Evolutionary conservation across 1,139 yeast genomes (phyloP).

Genomic region (Groenewaldozyma sp.): DNA sequence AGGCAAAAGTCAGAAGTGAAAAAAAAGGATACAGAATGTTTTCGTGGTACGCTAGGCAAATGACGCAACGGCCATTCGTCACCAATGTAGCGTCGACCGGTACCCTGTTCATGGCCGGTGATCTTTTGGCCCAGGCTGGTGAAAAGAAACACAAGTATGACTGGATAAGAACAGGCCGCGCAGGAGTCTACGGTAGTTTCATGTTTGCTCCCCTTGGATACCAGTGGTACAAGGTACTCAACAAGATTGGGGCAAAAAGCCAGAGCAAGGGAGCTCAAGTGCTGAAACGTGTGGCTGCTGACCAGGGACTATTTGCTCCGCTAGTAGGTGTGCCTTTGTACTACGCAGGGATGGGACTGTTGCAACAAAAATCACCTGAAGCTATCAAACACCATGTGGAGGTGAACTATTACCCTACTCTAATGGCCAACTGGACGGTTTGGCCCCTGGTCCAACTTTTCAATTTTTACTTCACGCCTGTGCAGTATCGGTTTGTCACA

Average conservation of each 20-base stretch:
- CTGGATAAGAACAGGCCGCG: conserved; percentile 47
- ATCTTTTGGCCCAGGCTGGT: conserved; percentile 53
- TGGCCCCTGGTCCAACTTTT: conserved; percentile 79
- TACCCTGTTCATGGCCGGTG: conserved; percentile 66
- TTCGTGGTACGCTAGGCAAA: conserved; percentile 16
- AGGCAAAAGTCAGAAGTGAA: no score
- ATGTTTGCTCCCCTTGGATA: conserved; percentile 72
- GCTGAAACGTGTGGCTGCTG: conserved; percentile 48
- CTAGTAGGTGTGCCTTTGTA: conserved; percentile 36
- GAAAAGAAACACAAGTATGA: conserved; percentile 13
- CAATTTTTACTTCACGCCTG: conserved; percentile 67
- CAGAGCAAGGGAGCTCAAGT: conserved; percentile 25
- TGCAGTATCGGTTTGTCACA: conserved; percentile 53
- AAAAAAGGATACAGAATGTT: conserved; percentile 1
- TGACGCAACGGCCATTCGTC: conserved; percentile 20
- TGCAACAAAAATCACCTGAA: conserved; percentile 42
- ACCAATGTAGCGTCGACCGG: conserved; percentile 25
- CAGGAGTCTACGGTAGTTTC: conserved; percentile 63
- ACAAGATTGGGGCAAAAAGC: conserved; percentile 41
- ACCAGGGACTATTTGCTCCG: conserved; percentile 75
- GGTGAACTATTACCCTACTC: conserved; percentile 33
- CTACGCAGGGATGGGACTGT: conserved; percentile 53
- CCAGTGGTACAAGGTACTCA: conserved; percentile 54
- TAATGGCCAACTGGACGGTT: conserved; percentile 65
- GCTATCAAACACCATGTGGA: conserved; percentile 23